phyloP scores from a whole-genome alignment of 257 asterid species.

The Lycium barbarum region DNA sequence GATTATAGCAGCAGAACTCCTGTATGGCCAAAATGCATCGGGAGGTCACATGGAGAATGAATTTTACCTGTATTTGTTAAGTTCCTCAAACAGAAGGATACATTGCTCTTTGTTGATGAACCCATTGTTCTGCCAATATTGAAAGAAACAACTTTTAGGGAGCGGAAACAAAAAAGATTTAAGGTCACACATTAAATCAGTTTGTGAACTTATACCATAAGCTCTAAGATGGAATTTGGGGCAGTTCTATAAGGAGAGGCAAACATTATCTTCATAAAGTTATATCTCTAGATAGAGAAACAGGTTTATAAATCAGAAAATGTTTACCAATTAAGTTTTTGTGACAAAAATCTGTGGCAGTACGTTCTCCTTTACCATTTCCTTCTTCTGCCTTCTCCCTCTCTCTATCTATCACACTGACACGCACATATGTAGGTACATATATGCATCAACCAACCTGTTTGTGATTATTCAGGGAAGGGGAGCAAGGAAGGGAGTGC shows the following conservation, averaged over 20 bases:
- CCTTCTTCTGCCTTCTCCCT: not conserved
- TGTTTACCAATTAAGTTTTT: not conserved
- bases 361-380: not conserved
- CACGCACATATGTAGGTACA: not conserved
- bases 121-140: slow-evolving; percentile 55
- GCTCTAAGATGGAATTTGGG: not conserved
- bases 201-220: not conserved
- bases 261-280: not conserved
- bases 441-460: not conserved
- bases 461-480: not conserved
- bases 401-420: not conserved
- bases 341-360: not conserved
- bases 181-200: not conserved
- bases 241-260: not conserved
- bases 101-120: slow-evolving; percentile 86
- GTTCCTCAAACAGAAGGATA: slow-evolving; percentile 60
- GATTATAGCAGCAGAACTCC: not conserved
- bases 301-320: not conserved
- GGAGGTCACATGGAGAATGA: slow-evolving; percentile 22
- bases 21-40: slow-evolving; percentile 9
- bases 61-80: slow-evolving; percentile 84
- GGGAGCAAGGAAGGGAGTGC: not conserved
- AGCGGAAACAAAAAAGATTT: slow-evolving; percentile 5
- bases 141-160: slow-evolving; percentile 23
- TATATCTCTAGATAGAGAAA: not conserved